phyloP scores from a whole-genome alignment of 306 rosid species.

The Erythrophleum fordii region DNA sequence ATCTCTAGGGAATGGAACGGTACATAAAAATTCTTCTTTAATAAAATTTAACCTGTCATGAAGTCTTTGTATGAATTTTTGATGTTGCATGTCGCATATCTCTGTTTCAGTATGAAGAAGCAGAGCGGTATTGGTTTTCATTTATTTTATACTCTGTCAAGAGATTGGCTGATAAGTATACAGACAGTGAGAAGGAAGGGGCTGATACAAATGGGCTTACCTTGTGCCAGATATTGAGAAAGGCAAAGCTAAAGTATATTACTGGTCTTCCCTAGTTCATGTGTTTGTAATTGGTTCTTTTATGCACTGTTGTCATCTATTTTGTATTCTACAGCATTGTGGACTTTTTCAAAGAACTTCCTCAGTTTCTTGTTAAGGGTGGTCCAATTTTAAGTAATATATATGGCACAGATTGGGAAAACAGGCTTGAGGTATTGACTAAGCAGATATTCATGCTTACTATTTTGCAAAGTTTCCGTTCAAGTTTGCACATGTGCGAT shows the following conservation, averaged over 20 bases:
- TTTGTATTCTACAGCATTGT: constrained; percentile 61
- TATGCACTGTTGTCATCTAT: constrained; percentile 35
- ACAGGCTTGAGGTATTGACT: constrained; percentile 79
- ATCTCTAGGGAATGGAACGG: constrained; percentile 62
- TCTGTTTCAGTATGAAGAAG: constrained; percentile 68
- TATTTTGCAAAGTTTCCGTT: constrained; percentile 11
- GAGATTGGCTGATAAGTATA: constrained; percentile 51
- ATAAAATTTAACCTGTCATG: neutral
- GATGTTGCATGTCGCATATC: neutral
- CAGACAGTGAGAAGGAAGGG: constrained; percentile 39
- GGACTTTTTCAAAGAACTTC: constrained; percentile 94
- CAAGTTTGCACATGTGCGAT: neutral
- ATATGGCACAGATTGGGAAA: constrained; percentile 94
- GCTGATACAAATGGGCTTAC: constrained; percentile 49
- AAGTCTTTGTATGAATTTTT: constrained; percentile 13
- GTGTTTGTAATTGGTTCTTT: constrained; percentile 29
- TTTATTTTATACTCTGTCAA: constrained; percentile 60
- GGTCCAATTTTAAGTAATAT: constrained; percentile 70
- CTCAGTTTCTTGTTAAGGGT: constrained; percentile 90
- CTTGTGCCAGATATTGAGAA: constrained; percentile 77
- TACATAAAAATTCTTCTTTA: constrained; percentile 15
- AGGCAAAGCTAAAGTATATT: constrained; percentile 80
- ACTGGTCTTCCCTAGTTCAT: constrained; percentile 22
- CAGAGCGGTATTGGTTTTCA: constrained; percentile 67
- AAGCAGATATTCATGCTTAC: constrained; percentile 16